Evolutionary conservation across 306 rosid genomes (phyloP).

Genomic region (Purshia tridentata): DNA sequence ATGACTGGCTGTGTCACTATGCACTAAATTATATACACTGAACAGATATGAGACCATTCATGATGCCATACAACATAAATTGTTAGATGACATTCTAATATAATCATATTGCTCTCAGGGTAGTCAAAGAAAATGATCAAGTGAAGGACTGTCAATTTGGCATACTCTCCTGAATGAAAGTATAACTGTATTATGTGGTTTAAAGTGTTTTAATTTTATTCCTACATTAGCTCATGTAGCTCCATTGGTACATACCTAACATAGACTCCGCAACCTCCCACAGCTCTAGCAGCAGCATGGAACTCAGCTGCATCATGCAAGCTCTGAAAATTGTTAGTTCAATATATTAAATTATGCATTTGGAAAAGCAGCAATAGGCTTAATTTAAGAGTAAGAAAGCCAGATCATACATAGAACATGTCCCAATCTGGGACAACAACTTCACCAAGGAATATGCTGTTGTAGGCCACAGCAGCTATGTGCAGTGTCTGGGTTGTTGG

Average conservation of each 20-base stretch:
- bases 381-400: not conserved
- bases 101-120: not conserved
- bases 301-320: slow-evolving; percentile 39
- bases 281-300: slow-evolving; percentile 47
- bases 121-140: not conserved
- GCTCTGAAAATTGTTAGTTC: slow-evolving; percentile 25
- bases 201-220: not conserved
- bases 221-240: not conserved
- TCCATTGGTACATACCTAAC: slow-evolving; percentile 31
- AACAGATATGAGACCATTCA: not conserved
- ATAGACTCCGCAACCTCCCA: slow-evolving; percentile 46
- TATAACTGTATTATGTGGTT: not conserved
- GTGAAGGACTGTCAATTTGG: not conserved
- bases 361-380: not conserved
- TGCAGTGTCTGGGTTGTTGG: slow-evolving; percentile 43
- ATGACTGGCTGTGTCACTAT: not conserved
- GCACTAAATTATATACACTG: not conserved
- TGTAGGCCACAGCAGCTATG: slow-evolving; percentile 45
- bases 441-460: slow-evolving; percentile 50
- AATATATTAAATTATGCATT: slow-evolving; percentile 11
- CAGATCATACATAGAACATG: slow-evolving; percentile 47
- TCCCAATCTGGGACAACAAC: slow-evolving; percentile 53
- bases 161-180: not conserved
- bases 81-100: not conserved
- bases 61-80: not conserved